A percentile compares a stretch with the other conserved stretches of the same genome.
Conservation (phyloP, 108 stramenopile species). For the Stephanodiscus minutulus region DNA sequence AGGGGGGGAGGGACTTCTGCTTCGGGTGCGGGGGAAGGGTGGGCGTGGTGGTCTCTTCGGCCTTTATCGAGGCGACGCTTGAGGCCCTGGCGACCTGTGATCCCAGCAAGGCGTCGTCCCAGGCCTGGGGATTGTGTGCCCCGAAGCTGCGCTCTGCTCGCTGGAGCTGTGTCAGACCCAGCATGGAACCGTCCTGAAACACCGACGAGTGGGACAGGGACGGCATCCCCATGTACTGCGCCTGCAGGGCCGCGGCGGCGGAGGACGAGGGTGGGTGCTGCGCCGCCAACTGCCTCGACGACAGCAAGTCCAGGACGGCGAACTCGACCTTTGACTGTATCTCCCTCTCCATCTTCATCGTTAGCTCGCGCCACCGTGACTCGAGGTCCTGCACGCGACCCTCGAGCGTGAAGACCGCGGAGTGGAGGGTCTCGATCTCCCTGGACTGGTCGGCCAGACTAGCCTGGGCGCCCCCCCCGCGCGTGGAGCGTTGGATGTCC, state of each 20-base stretch:
- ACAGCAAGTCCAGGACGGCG: slow-evolving; percentile 32
- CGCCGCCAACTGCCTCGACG: slow-evolving; percentile 15
- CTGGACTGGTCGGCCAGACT: slow-evolving; percentile 51
- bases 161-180: slow-evolving; percentile 9
- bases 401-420: slow-evolving; percentile 62
- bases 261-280: not conserved
- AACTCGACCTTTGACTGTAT: slow-evolving; percentile 32
- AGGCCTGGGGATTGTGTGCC: not conserved
- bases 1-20: slow-evolving; percentile 66
- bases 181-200: not conserved
- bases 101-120: slow-evolving; percentile 20
- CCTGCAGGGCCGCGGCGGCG: slow-evolving; percentile 2
- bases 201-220: not conserved
- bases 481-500: slow-evolving; percentile 83
- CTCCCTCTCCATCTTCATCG: slow-evolving; percentile 17
- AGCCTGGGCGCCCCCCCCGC: slow-evolving; percentile 57
- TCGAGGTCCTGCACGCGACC: slow-evolving; percentile 34
- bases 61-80: slow-evolving; percentile 37
- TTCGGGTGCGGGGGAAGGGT: slow-evolving; percentile 87
- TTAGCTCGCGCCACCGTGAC: not conserved
- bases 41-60: slow-evolving; percentile 37
- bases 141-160: slow-evolving; percentile 18
- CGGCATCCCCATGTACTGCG: not conserved
- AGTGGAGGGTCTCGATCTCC: slow-evolving; percentile 67
- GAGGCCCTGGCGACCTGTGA: slow-evolving; percentile 35